Evolutionary conservation across 2,329 filamentous ascomycete genomes (phyloP).

Genomic region (Lecanicillium sp.): DNA sequence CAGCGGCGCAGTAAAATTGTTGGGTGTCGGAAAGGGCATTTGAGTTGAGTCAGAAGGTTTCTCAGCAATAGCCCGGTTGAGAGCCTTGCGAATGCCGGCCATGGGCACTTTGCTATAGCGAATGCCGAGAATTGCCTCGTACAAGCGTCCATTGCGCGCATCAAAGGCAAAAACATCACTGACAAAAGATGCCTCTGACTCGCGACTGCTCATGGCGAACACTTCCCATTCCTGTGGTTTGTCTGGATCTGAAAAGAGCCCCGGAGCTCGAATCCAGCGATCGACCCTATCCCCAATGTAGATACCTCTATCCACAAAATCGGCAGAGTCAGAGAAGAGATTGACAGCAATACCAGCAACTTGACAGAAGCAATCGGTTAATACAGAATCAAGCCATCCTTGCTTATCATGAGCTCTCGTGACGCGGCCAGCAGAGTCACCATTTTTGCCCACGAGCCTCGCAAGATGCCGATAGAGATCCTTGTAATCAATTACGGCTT

Average conservation of each 20-base stretch:
- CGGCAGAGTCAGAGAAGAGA: slow-evolving; percentile 19
- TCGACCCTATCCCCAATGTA: slow-evolving; percentile 25
- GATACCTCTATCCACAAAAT: slow-evolving; percentile 15
- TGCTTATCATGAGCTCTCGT: slow-evolving; percentile 12
- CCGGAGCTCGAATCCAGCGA: slow-evolving; percentile 23
- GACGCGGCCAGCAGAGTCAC: slow-evolving; percentile 22
- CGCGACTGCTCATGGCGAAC: slow-evolving; percentile 2
- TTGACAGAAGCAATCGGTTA: slow-evolving; percentile 26
- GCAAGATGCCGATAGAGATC: slow-evolving; percentile 16
- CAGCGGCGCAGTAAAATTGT: no score
- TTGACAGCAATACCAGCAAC: slow-evolving; percentile 29
- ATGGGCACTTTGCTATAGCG: slow-evolving; percentile 8
- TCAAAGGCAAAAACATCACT: slow-evolving; percentile 10
- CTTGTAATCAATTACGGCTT: slow-evolving; percentile 26
- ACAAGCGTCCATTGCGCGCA: neutral
- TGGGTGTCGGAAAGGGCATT: no score
- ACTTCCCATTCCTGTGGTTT: slow-evolving; percentile 4
- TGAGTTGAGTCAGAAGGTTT: no score
- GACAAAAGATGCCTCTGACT: slow-evolving; percentile 1
- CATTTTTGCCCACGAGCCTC: slow-evolving; percentile 19
- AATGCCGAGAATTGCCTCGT: slow-evolving; percentile 9
- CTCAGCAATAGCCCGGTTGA: no score
- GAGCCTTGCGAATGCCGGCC: slow-evolving; percentile 6
- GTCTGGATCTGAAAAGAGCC: neutral
- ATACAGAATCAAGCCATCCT: slow-evolving; percentile 17